These are phyloP conservation scores for Zymoseptoria pseudotritici DNA, from an alignment of 2,329 filamentous ascomycete genomes.

Conservation along the genomic window DNA sequence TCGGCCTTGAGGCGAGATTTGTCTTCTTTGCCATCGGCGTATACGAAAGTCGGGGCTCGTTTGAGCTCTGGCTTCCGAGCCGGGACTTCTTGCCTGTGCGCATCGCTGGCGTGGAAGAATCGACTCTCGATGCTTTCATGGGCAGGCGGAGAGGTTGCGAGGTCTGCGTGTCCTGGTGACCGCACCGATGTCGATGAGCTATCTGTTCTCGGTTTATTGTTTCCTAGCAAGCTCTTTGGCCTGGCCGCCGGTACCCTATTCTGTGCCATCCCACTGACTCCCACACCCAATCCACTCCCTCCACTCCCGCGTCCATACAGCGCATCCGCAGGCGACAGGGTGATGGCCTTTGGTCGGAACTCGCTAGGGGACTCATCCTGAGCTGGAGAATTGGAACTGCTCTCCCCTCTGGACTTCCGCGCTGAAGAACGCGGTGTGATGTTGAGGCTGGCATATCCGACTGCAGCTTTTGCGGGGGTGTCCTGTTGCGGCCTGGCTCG, in stretches of 20 bases:
- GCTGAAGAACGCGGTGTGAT: slow-evolving; percentile 72
- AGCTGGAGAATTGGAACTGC: slow-evolving; percentile 51
- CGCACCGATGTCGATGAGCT: slow-evolving; percentile 29
- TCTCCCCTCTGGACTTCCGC: slow-evolving; percentile 64
- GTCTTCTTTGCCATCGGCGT: slow-evolving; percentile 44
- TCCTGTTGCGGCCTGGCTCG: slow-evolving; percentile 22
- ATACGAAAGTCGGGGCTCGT: slow-evolving; percentile 45
- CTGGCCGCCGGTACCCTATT: slow-evolving; percentile 16
- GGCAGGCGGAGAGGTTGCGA: slow-evolving; percentile 7
- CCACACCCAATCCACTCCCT: slow-evolving; percentile 13
- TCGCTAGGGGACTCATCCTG: slow-evolving; percentile 16
- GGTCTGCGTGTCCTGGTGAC: slow-evolving; percentile 28
- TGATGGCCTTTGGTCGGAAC: slow-evolving; percentile 3
- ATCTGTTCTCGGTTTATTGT: slow-evolving; percentile 20
- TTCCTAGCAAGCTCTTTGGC: slow-evolving; percentile 33
- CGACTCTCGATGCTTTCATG: slow-evolving; percentile 46
- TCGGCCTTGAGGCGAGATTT: slow-evolving; percentile 29
- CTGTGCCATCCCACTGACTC: slow-evolving; percentile 3
- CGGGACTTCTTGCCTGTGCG: slow-evolving; percentile 29
- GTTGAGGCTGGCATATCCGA: slow-evolving; percentile 58
- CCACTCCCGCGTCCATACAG: slow-evolving; percentile 11
- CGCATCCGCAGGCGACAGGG: slow-evolving; percentile 7
- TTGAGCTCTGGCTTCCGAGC: slow-evolving; percentile 32
- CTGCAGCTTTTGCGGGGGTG: slow-evolving; percentile 45
- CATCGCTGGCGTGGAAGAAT: slow-evolving; percentile 91